Evolutionary conservation across 352 stramenopile species (phyloP).

Genomic region (Pythium apleroticum): DNA sequence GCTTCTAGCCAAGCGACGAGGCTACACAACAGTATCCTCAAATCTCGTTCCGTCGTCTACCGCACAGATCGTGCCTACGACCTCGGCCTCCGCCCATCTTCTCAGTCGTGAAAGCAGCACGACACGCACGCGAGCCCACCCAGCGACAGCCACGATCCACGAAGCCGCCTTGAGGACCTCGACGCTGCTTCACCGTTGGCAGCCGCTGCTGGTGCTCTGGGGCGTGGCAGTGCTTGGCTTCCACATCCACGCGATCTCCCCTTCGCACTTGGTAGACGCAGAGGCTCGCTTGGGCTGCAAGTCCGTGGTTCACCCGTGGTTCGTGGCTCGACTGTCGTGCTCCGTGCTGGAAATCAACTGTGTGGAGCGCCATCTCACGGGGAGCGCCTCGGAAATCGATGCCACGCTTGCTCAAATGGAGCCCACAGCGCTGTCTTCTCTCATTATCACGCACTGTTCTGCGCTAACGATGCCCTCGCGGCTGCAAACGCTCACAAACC

Average conservation of each 20-base stretch:
- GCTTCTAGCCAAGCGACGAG: background rate
- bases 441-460: constrained; percentile 28
- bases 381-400: constrained; percentile 14
- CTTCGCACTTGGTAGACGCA: background rate
- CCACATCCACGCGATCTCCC: background rate
- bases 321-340: background rate
- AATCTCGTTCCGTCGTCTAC: background rate
- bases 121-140: background rate
- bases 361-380: constrained; percentile 1
- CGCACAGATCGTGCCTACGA: background rate
- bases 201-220: background rate
- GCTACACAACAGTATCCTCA: background rate
- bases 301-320: constrained; percentile 6
- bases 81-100: background rate
- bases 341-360: constrained; percentile 22
- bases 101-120: background rate
- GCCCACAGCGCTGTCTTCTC: constrained; percentile 6
- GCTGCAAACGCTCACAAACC: constrained; percentile 3
- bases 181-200: background rate
- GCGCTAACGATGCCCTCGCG: constrained; percentile 9
- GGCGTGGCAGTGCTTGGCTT: background rate
- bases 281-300: constrained; percentile 6
- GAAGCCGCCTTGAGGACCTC: background rate
- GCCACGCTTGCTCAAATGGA: constrained; percentile 1
- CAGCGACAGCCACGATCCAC: background rate